Percentiles rank a stretch among this genome's conserved stretches.
Conservation (phyloP, 2,329 filamentous ascomycete genomes). For the Aspergillus puulaauensis region DNA sequence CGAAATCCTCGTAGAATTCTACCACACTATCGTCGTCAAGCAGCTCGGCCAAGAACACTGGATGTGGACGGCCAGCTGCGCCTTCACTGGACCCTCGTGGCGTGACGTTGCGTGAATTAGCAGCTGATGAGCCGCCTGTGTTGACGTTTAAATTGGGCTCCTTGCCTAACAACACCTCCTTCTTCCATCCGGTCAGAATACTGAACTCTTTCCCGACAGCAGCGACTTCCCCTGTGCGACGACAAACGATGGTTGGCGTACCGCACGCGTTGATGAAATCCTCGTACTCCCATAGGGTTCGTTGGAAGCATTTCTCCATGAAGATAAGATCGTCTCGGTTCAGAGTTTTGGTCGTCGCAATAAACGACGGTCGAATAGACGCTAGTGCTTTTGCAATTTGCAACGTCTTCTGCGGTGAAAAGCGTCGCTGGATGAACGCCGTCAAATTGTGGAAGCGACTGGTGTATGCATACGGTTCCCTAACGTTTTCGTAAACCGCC, state of each 20-base stretch:
- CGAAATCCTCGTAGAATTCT: slow-evolving; percentile 94
- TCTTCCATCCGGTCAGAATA: slow-evolving; percentile 92
- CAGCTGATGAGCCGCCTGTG: slow-evolving; percentile 55
- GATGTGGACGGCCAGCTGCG: slow-evolving; percentile 58
- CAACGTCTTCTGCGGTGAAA: slow-evolving; percentile 72
- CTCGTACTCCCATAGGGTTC: slow-evolving; percentile 88
- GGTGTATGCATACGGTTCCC: slow-evolving; percentile 88
- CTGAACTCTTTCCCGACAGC: slow-evolving; percentile 95
- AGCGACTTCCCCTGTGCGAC: slow-evolving; percentile 90
- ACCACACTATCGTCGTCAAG: slow-evolving; percentile 92
- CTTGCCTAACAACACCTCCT: slow-evolving; percentile 82
- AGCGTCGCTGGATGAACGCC: slow-evolving; percentile 73
- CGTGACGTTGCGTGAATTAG: slow-evolving; percentile 49
- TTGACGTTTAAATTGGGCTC: slow-evolving; percentile 87
- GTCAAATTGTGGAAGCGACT: slow-evolving; percentile 87
- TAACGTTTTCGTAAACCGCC: slow-evolving; percentile 83
- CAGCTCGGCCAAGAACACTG: slow-evolving; percentile 87
- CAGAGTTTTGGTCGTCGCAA: slow-evolving; percentile 85
- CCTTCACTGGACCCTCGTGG: slow-evolving; percentile 44
- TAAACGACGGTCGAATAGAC: slow-evolving; percentile 88
- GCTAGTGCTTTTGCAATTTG: slow-evolving; percentile 85
- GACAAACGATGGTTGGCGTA: slow-evolving; percentile 87
- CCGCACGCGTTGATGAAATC: slow-evolving; percentile 86
- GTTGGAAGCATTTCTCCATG: slow-evolving; percentile 96
- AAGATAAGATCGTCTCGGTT: slow-evolving; percentile 88